Evolutionary conservation across 257 asterid genomes (phyloP).

Genomic region (Solanum piurae): DNA sequence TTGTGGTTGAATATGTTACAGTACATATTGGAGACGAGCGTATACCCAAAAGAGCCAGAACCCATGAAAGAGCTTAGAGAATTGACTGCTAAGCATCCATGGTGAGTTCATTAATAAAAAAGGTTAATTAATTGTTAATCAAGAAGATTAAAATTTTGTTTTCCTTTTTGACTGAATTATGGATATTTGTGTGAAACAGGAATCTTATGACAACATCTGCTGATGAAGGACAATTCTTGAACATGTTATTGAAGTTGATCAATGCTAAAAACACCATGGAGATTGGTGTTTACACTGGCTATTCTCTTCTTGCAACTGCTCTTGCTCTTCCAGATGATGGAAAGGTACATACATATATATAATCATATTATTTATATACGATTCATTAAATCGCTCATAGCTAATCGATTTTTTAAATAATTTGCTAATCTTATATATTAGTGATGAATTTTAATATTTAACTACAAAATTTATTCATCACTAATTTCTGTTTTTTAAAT

Average conservation of each 20-base stretch:
- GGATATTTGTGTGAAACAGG: constrained; percentile 21
- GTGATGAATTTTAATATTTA: neutral
- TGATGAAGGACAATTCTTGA: constrained; percentile 81
- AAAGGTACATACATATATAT: constrained; percentile 28
- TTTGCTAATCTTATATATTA: neutral
- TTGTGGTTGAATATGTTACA: neutral
- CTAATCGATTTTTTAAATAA: too few relatives aligned
- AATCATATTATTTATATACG: too few relatives aligned
- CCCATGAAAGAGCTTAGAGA: constrained; percentile 88
- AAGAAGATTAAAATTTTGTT: neutral
- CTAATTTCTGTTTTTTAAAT: neutral
- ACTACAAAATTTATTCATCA: neutral
- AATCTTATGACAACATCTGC: constrained; percentile 85
- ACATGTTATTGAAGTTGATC: constrained; percentile 73
- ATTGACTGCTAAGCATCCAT: constrained; percentile 85
- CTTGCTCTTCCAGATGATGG: constrained; percentile 81
- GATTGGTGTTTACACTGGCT: constrained; percentile 89
- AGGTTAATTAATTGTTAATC: neutral
- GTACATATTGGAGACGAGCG: constrained; percentile 87
- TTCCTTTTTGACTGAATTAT: neutral
- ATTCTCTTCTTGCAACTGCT: constrained; percentile 78
- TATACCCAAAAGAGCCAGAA: constrained; percentile 79
- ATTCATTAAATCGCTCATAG: too few relatives aligned
- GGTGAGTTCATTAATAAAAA: constrained; percentile 19
- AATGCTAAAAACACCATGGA: constrained; percentile 92